Conservation (phyloP, 352 stramenopile species). For the Phytophthora pseudosyringae region DNA sequence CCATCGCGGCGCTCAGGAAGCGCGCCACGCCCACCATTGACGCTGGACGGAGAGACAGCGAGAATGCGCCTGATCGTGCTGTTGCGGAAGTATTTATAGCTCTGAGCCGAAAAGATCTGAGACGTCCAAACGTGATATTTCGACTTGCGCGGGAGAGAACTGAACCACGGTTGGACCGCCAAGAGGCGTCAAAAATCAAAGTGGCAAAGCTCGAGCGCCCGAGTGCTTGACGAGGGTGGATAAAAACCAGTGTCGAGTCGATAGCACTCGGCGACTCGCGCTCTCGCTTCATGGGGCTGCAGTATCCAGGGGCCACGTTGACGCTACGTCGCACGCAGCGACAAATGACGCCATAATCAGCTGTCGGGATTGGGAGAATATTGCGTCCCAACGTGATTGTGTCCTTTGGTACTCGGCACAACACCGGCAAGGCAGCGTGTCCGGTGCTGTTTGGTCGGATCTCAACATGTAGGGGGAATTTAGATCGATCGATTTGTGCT, state of each 20-base stretch:
- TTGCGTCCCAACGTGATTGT: slow-evolving; percentile 15
- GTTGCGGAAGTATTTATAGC: slow-evolving; percentile 27
- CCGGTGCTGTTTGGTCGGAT: slow-evolving; percentile 1
- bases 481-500: neutral
- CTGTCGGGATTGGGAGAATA: neutral
- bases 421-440: slow-evolving; percentile 5
- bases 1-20: slow-evolving; percentile 31
- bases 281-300: neutral
- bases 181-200: slow-evolving; percentile 33
- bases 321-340: slow-evolving; percentile 6
- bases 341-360: slow-evolving; percentile 27
- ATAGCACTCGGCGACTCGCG: slow-evolving; percentile 3
- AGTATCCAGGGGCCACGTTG: slow-evolving; percentile 22
- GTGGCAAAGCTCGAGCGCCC: neutral
- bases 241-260: slow-evolving; percentile 2
- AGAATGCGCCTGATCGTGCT: slow-evolving; percentile 11
- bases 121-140: slow-evolving; percentile 24
- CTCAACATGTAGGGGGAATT: neutral
- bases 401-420: neutral
- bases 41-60: slow-evolving; percentile 8
- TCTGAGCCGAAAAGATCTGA: slow-evolving; percentile 30
- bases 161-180: slow-evolving; percentile 13
- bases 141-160: slow-evolving; percentile 19
- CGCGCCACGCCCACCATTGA: slow-evolving; percentile 30
- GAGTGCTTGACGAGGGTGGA: neutral